A percentile compares a stretch with the other conserved stretches of the same genome.
These are phyloP conservation scores for Botryotinia calthae DNA, from an alignment of 2,329 filamentous ascomycete genomes.

Conservation along the genomic window DNA sequence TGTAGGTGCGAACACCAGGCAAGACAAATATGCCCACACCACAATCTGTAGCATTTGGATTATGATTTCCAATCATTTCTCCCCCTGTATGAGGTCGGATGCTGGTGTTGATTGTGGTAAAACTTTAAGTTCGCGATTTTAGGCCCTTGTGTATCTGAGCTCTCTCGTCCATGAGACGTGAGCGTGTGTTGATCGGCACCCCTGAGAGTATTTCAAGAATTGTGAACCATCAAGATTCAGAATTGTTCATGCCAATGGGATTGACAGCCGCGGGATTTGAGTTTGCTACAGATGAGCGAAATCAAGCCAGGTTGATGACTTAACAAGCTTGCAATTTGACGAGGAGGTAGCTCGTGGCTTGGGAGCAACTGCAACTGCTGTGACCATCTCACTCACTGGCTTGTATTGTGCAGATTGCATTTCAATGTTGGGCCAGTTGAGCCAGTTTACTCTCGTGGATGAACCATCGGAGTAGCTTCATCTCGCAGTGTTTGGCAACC, in stretches of 20 bases:
- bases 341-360: not conserved
- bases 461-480: not conserved
- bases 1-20: conserved; percentile 23
- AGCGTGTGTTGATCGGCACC: not conserved
- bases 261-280: not conserved
- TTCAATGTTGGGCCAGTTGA: not conserved
- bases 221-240: too few relatives aligned
- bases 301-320: not conserved
- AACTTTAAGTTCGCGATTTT: not conserved
- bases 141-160: not conserved
- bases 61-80: conserved; percentile 17
- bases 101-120: not conserved
- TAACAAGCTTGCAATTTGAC: not conserved
- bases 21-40: conserved; percentile 21
- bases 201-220: too few relatives aligned
- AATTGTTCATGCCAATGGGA: too few relatives aligned
- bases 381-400: not conserved
- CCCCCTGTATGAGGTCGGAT: too few relatives aligned
- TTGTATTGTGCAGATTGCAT: not conserved
- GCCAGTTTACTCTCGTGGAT: not conserved
- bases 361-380: not conserved
- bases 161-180: not conserved
- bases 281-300: not conserved
- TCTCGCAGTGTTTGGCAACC: not conserved
- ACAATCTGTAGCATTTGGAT: conserved; percentile 12